Conservation (phyloP, 108 stramenopile genomes). For the Fragilaria crotonensis region DNA sequence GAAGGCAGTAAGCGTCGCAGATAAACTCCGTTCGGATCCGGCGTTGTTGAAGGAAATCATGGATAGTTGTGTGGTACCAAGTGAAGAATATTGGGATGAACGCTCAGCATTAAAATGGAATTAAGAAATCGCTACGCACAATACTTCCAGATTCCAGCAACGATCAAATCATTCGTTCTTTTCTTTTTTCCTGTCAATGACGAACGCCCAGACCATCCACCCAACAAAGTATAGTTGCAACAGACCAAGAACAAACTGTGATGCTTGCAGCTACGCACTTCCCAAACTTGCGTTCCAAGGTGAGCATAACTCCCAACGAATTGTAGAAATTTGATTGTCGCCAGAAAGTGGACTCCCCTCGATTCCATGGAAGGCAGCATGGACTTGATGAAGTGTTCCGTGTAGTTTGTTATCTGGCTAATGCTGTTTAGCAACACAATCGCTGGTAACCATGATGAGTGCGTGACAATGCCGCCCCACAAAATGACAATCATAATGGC, state of each 20-base stretch:
- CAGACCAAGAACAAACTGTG: conserved; percentile 19
- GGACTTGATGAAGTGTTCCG: conserved; percentile 48
- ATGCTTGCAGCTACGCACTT: conserved; percentile 23
- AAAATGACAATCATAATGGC: conserved; percentile 33
- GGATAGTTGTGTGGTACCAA: conserved; percentile 36
- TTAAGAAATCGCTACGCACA: too few species aligned
- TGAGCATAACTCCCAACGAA: conserved; percentile 39
- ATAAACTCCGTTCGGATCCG: conserved; percentile 27
- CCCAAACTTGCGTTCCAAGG: conserved; percentile 17
- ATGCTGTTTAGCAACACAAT: conserved; percentile 35
- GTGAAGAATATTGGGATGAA: conserved; percentile 60
- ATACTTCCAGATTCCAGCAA: too few species aligned
- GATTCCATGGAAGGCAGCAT: conserved; percentile 32
- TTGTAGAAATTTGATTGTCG: conserved; percentile 47
- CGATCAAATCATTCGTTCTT: too few species aligned
- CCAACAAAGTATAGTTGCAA: conserved; percentile 48
- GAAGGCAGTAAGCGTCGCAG: conserved; percentile 27
- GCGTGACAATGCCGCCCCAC: conserved; percentile 38
- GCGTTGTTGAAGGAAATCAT: conserved; percentile 40
- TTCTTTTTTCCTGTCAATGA: too few species aligned
- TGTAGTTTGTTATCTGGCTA: conserved; percentile 54
- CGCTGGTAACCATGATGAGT: conserved; percentile 29
- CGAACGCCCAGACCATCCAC: too few species aligned
- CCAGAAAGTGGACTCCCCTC: conserved; percentile 34
- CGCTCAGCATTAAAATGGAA: conserved; percentile 59